Evolutionary conservation across 495 filamentous ascomycete genomes (phyloP), one percentile per base, ranked within the genome.

Genomic region (Trichoderma gamsii): DNA sequence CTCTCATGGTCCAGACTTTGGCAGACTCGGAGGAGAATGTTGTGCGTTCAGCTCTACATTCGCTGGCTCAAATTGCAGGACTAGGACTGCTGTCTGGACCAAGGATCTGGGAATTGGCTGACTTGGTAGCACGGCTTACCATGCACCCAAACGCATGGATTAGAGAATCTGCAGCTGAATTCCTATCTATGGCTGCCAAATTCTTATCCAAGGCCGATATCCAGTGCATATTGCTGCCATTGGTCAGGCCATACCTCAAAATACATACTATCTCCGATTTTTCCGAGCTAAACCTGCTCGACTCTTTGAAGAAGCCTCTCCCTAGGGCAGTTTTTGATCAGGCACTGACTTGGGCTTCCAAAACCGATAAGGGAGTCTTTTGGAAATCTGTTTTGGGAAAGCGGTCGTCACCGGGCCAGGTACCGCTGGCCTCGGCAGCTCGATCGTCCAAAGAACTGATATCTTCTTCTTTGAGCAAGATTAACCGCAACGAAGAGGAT

Each of bases 81-180:
- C 79, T 98, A 46, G 96, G 96, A 9, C 82, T 98, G 3, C 86
- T 98, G 70, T 92, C 93, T 66, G 83, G 92, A 72, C 86, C 88
- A 11, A 93, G 89, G 27, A 92, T 85, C 7, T 96, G 92, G 88
- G 92, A 97, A 72, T 81, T 97, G 35, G 86, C 96, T 56, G 88
- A 92, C 67, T 85, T 92, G 63, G 86, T 92, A 23, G 88, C 82
- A 9, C 87, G 92, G 18, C 96, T 97, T 72, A 87, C 93, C 59
- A 88, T 96, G 78, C 96, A 99, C 73, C 95, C 96, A 1, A 97
- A 96, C 73, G 79, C 91, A 15, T 98, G 96, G 96, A 93, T 99
- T 43, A 85, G 95, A 35, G 92, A 97, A 79, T 91, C 93, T 18
- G 87, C 94, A 5, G 87, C 88, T 25, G 87, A 90, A 69, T 93